Conservation (phyloP, 345 rosid species). For the Boechera retrofracta region DNA sequence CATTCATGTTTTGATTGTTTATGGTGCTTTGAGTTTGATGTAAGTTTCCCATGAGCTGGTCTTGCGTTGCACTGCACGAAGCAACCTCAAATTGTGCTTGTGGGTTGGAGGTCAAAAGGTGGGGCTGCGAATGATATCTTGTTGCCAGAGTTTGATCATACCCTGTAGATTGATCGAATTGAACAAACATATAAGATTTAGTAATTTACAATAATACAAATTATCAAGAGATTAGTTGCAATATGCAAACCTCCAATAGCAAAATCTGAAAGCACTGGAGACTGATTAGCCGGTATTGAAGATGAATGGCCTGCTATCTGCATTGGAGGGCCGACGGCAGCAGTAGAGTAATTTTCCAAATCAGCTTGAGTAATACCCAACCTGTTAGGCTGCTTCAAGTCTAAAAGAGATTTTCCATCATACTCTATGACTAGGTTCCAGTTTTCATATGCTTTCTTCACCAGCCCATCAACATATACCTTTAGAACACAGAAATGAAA, state of each 20-base stretch:
- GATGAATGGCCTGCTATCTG: conserved; percentile 59
- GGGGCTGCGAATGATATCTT: conserved; percentile 60
- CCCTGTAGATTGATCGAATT: conserved; percentile 50
- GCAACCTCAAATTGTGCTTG: conserved; percentile 55
- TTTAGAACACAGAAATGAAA: conserved; percentile 46
- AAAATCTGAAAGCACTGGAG: conserved; percentile 58
- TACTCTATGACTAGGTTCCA: conserved; percentile 87
- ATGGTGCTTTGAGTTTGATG: conserved; percentile 56
- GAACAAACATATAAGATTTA: conserved; percentile 14
- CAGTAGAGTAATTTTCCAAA: conserved; percentile 51
- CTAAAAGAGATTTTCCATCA: conserved; percentile 84
- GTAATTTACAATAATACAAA: background rate
- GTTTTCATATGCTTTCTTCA: conserved; percentile 96
- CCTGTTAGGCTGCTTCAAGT: conserved; percentile 68
- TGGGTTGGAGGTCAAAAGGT: conserved; percentile 59
- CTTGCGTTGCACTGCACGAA: conserved; percentile 50
- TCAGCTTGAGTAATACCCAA: conserved; percentile 57
- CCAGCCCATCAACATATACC: conserved; percentile 81
- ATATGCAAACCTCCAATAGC: conserved; percentile 66
- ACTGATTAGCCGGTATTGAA: conserved; percentile 56
- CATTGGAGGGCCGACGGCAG: conserved; percentile 56
- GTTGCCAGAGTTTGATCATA: conserved; percentile 55
- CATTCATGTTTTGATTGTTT: conserved; percentile 53
- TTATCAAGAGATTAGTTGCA: conserved; percentile 19
- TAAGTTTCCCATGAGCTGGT: conserved; percentile 53